Base-by-base conservation (phyloP, 495 filamentous ascomycete species). In the Haplographium delicatum region DNA sequence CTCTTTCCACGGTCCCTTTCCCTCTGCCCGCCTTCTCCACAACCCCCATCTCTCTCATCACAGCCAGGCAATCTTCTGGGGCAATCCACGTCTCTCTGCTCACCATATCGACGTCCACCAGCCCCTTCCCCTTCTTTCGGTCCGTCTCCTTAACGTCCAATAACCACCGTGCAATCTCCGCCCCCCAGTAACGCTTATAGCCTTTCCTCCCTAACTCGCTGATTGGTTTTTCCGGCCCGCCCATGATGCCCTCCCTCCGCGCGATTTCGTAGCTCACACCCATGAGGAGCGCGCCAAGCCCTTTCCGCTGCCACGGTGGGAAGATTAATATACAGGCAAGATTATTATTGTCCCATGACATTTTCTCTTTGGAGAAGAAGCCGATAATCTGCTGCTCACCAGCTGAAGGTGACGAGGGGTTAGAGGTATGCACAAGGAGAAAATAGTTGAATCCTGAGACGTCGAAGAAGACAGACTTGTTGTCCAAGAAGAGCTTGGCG, bases 321-420 rank as follows among this genome's bases (percentile, higher is more conserved):
- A 99, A 96, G 9, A 99, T 78, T 20, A 96, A 73, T 51, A 99
- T 99, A 63, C 93, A 99, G 3, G 93, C 93, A 0, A 99, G 79
- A 56, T 97, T 99, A 65, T 97, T 96, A 58, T 93, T 88, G 61
- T 99, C 93, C 93, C 93, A 99, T 3, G 88, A 93, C 68, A 95
- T 84, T 61, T 97, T 97, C 70, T 99, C 93, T 62, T 97, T 97
- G 19, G 86, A 91, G 75, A 95, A 99, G 78, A 95, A 99, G 44
- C 94, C 93, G 6, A 96, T 79, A 25, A 96, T 84, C 37, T 61
- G 50, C 30, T 47, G 41, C 25, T 31, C 42, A 10, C 15, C 8
- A 26, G 65, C 65, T 1, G 62, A 52, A 25, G 65, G 62, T 53
- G 67, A 60, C n/a, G n/a, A n/a, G n/a, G n/a, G n/a, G n/a, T n/a